These are phyloP conservation scores for Globisporangium splendens DNA, from an alignment of 352 stramenopile genomes.

Conservation along the genomic window DNA sequence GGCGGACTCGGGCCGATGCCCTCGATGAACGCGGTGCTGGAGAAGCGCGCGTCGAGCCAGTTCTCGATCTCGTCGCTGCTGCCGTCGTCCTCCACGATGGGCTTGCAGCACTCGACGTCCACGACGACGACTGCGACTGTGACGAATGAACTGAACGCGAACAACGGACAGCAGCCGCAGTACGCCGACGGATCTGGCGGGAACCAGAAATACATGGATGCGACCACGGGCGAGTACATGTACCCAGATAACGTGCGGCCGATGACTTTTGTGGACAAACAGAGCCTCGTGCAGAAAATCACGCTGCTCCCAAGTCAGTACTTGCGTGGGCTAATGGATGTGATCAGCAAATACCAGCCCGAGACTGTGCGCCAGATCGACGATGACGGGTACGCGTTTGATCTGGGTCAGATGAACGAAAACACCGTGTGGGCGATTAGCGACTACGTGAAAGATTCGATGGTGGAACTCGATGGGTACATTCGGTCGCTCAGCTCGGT, in stretches of 20 bases:
- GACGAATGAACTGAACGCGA: conserved; percentile 26
- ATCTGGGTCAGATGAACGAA: conserved; percentile 85
- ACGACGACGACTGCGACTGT: conserved; percentile 1
- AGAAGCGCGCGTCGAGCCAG: conserved; percentile 71
- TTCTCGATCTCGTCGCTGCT: conserved; percentile 77
- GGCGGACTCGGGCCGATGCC: conserved; percentile 59
- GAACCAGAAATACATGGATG: conserved; percentile 70
- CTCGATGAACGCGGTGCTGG: conserved; percentile 60
- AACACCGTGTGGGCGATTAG: conserved; percentile 87
- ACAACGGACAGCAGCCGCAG: conserved; percentile 20
- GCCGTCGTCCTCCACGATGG: conserved; percentile 23
- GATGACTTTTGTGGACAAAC: conserved; percentile 84
- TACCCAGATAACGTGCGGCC: conserved; percentile 81
- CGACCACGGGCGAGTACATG: conserved; percentile 75
- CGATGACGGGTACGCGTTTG: conserved; percentile 85
- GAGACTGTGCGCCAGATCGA: conserved; percentile 85
- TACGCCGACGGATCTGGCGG: conserved; percentile 53
- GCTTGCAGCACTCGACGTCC: conserved; percentile 6
- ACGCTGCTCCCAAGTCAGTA: conserved; percentile 84
- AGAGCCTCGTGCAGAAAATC: conserved; percentile 83
- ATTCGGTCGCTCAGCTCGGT: conserved; percentile 65
- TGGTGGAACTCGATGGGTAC: conserved; percentile 83
- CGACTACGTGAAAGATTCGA: conserved; percentile 85
- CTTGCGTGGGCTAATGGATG: conserved; percentile 78
- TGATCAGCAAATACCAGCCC: conserved; percentile 87